These are phyloP conservation scores for Triticum monococcum DNA, from an alignment of 176 grass and related monocot species.

Conservation along the genomic window DNA sequence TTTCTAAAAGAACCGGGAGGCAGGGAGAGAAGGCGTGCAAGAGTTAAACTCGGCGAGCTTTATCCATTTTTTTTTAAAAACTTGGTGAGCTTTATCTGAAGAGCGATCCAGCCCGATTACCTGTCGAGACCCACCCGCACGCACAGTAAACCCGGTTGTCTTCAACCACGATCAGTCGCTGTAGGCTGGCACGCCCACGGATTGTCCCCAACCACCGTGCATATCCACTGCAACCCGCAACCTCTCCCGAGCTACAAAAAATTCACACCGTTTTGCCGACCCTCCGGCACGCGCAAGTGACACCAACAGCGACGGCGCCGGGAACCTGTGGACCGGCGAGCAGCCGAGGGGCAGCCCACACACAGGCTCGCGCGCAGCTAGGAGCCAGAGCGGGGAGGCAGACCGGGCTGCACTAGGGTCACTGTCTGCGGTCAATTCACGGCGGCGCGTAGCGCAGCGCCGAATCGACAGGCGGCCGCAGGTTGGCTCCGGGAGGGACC, in stretches of 20 bases:
- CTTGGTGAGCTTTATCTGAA: background rate
- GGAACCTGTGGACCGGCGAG: background rate
- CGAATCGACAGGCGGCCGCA: slow-evolving; percentile 22
- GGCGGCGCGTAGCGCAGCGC: background rate
- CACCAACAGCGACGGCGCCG: slow-evolving; percentile 6
- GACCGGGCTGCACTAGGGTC: background rate
- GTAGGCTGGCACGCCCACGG: background rate
- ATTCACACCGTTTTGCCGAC: background rate
- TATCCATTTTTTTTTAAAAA: background rate
- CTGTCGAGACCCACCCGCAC: background rate
- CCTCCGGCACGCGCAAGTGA: background rate
- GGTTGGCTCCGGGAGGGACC: background rate
- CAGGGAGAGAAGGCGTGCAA: background rate
- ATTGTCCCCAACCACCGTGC: background rate
- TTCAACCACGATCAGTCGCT: background rate
- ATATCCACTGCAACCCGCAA: background rate
- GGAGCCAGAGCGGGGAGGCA: background rate
- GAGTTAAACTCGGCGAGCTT: background rate
- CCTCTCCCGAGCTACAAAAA: background rate
- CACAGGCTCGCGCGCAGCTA: background rate
- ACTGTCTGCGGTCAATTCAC: background rate
- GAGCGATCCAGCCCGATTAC: background rate
- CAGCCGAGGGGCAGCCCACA: background rate
- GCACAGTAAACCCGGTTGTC: slow-evolving; percentile 9
- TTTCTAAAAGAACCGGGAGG: too few species aligned